Evolutionary conservation across 768 basidiomycete genomes (phyloP).

Genomic region (Termitomyces sp.): DNA sequence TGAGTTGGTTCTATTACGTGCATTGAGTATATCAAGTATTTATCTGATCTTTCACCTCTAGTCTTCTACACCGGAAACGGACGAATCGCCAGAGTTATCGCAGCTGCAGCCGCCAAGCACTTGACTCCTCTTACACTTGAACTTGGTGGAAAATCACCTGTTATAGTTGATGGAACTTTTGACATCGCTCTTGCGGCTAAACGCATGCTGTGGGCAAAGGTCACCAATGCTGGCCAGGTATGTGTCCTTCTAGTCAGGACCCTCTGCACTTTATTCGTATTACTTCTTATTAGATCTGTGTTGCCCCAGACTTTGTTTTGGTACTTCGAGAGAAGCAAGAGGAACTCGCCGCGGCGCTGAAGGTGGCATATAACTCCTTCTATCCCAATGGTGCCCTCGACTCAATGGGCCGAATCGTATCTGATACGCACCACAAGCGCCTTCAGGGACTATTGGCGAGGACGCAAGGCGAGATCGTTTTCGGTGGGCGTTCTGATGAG

Average conservation of each 20-base stretch:
- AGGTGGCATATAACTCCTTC: slow-evolving; percentile 39
- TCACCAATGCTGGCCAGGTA: slow-evolving; percentile 61
- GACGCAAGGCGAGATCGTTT: slow-evolving; percentile 52
- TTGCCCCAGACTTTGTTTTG: slow-evolving; percentile 47
- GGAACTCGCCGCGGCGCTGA: slow-evolving; percentile 39
- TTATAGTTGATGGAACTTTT: slow-evolving; percentile 32
- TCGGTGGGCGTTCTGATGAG: slow-evolving; percentile 43
- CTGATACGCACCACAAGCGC: slow-evolving; percentile 47
- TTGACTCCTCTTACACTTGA: slow-evolving; percentile 54
- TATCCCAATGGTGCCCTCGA: slow-evolving; percentile 49
- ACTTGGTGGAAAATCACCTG: slow-evolving; percentile 48
- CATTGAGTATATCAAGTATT: background rate
- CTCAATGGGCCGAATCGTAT: slow-evolving; percentile 48
- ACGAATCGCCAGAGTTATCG: slow-evolving; percentile 41
- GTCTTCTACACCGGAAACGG: slow-evolving; percentile 46
- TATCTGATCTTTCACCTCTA: background rate
- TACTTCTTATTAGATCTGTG: slow-evolving; percentile 51
- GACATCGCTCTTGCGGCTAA: slow-evolving; percentile 44
- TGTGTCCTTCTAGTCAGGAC: background rate
- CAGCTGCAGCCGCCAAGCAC: slow-evolving; percentile 47
- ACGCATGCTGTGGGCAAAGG: slow-evolving; percentile 65
- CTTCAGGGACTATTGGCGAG: slow-evolving; percentile 43
- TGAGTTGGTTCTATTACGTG: slow-evolving; percentile 3
- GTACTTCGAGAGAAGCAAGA: slow-evolving; percentile 37
- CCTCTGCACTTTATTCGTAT: background rate